These are phyloP conservation scores for Cryptococcus hybrid DNA, from an alignment of 1,284 basidiomycete genomes.

Conservation along the genomic window DNA sequence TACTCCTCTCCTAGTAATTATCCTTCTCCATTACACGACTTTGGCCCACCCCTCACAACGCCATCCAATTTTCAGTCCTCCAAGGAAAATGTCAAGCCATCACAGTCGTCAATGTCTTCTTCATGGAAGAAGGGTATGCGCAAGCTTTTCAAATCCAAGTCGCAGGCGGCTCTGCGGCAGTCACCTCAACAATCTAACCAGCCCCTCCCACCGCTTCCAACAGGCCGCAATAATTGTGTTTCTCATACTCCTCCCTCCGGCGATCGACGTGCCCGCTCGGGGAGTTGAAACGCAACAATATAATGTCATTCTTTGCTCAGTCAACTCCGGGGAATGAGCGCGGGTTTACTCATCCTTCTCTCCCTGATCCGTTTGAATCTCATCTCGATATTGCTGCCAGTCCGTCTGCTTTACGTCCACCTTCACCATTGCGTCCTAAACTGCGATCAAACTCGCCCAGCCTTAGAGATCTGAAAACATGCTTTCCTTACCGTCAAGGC, in stretches of 20 bases:
- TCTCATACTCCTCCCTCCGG: not conserved
- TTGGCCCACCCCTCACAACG: conserved; percentile 17
- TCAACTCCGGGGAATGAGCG: not conserved
- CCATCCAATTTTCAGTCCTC: not conserved
- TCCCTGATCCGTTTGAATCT: conserved; percentile 39
- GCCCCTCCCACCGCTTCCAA: conserved; percentile 28
- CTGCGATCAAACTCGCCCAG: conserved; percentile 28
- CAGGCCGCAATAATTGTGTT: conserved; percentile 2
- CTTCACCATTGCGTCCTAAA: conserved; percentile 6
- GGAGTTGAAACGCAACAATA: conserved; percentile 15
- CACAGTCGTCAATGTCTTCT: no score
- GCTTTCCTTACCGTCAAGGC: conserved; percentile 14
- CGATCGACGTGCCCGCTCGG: conserved; percentile 15
- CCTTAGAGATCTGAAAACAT: conserved; percentile 30
- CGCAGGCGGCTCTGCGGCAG: conserved; percentile 31
- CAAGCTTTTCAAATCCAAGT: conserved; percentile 40
- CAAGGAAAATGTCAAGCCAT: no score
- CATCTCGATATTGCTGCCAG: conserved; percentile 23
- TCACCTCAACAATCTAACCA: not conserved
- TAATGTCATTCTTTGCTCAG: not conserved
- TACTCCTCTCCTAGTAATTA: conserved; percentile 14
- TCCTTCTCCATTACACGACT: conserved; percentile 12
- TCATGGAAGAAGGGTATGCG: conserved; percentile 43
- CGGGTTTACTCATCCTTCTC: conserved; percentile 6
- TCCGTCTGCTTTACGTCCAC: conserved; percentile 6